Conservation (phyloP, 345 rosid species). For the Toxicodendron radicans region DNA sequence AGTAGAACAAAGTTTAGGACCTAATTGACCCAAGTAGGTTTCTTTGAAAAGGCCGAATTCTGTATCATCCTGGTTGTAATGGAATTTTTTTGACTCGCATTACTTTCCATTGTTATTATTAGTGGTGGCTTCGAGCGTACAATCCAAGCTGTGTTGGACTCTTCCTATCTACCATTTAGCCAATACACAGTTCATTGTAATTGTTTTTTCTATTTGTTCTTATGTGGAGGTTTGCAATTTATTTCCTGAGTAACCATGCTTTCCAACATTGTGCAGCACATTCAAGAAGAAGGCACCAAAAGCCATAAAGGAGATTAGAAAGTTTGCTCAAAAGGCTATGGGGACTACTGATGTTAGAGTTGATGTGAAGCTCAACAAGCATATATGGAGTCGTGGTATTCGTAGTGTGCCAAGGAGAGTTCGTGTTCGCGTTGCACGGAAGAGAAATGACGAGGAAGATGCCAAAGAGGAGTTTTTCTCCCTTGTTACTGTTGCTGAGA, state of each 20-base stretch:
- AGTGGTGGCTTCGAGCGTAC: background rate
- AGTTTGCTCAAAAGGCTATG: slow-evolving; percentile 82
- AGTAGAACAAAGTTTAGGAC: too few relatives aligned
- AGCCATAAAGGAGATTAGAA: slow-evolving; percentile 79
- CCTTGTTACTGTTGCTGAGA: slow-evolving; percentile 59
- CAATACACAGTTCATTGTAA: too few relatives aligned
- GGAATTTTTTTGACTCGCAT: too few relatives aligned
- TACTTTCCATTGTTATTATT: background rate
- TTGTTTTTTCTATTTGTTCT: background rate
- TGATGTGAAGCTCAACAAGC: slow-evolving; percentile 84
- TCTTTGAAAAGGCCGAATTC: too few relatives aligned
- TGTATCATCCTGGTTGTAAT: background rate
- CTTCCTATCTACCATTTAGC: too few relatives aligned
- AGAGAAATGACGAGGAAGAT: slow-evolving; percentile 84
- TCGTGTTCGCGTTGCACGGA: slow-evolving; percentile 69
- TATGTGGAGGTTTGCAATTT: background rate
- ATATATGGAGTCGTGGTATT: slow-evolving; percentile 78
- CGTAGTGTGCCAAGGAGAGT: slow-evolving; percentile 77
- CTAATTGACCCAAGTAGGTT: too few relatives aligned
- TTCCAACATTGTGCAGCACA: slow-evolving; percentile 41
- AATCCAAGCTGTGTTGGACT: background rate
- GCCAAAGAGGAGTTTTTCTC: slow-evolving; percentile 87
- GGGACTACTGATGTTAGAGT: slow-evolving; percentile 67
- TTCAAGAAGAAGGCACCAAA: slow-evolving; percentile 94
- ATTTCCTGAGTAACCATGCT: background rate